Evolutionary conservation across 1,139 yeast genomes (phyloP).

Genomic region (Zygosaccharomyces pseudobailii): DNA sequence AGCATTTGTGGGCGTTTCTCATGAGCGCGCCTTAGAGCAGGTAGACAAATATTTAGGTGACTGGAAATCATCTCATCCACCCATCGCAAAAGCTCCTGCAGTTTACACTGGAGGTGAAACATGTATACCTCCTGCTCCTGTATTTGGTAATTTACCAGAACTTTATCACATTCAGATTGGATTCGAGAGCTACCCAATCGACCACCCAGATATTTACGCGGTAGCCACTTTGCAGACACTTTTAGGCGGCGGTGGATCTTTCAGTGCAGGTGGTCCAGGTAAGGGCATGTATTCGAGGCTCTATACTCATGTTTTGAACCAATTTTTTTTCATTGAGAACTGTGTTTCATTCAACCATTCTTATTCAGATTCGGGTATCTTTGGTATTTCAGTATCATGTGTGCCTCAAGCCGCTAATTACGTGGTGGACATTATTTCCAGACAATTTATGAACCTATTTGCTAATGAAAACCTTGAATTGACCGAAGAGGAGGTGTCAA

Average conservation of each 20-base stretch:
- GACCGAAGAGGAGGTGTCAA: slow-evolving; percentile 63
- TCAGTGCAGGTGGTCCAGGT: slow-evolving; percentile 99
- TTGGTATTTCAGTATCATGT: slow-evolving; percentile 84
- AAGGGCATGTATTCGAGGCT: slow-evolving; percentile 97
- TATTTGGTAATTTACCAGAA: slow-evolving; percentile 71
- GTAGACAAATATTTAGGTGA: slow-evolving; percentile 63
- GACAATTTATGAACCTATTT: slow-evolving; percentile 65
- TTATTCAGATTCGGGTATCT: slow-evolving; percentile 83
- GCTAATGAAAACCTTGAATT: slow-evolving; percentile 51
- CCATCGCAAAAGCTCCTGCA: slow-evolving; percentile 42
- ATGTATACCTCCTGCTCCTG: slow-evolving; percentile 64
- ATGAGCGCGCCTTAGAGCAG: slow-evolving; percentile 60
- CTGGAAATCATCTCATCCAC: slow-evolving; percentile 40
- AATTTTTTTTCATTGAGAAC: slow-evolving; percentile 85
- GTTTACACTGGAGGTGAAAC: slow-evolving; percentile 75
- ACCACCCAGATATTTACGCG: slow-evolving; percentile 84
- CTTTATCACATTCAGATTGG: slow-evolving; percentile 83
- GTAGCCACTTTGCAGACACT: slow-evolving; percentile 86
- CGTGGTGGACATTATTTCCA: slow-evolving; percentile 73
- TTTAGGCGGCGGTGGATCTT: slow-evolving; percentile 97
- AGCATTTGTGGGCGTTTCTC: slow-evolving; percentile 84
- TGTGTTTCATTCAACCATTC: slow-evolving; percentile 88
- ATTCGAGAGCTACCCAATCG: slow-evolving; percentile 81
- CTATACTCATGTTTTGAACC: slow-evolving; percentile 86
- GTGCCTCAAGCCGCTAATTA: slow-evolving; percentile 82